Base-by-base conservation (phyloP, 345 rosid species). In the Hibiscus syriacus region DNA sequence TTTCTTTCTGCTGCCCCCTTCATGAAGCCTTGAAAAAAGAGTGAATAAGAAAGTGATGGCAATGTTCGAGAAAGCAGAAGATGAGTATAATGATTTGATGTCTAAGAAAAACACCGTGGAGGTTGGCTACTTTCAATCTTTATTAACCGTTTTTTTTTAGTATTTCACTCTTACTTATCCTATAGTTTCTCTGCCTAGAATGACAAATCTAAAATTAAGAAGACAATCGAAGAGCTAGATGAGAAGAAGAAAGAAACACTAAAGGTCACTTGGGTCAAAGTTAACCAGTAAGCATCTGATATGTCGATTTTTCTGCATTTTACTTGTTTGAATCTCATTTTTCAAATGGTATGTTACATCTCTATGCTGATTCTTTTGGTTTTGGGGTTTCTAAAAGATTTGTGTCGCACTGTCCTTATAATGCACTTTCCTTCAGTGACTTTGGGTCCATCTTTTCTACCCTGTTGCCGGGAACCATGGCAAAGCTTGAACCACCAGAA, bases 1-100 rank as follows among this genome's bases (percentile, higher is more conserved):
- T 57, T 26, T 66, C 45, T 3, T 22, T 23, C 10, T 53, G 29
- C 5, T 4, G 22, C n/a, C 23, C 67, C 66, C 36, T 27, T 8
- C 20, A 43, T 77, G 72, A 80, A 90, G 98, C 50, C 90, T 88
- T 6, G 98, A 90, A 76, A 94, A 89, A 77, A 86, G 98, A 80
- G 98, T 94, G 59, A 91, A 94, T 80, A 94, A 94, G 88, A 94
- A 91, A 78, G 99, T 91, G 39, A 94, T 91, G 96, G 86, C 93
- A 0, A 91, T 94, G 98, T 94, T 94, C 59, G 99, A 94, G 84
- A 94, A 94, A 78, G 99, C 99, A 62, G 99, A 94, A 70, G 99
- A 92, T 77, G 98, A 92, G 70, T 90, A 88, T 75, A 86, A 84
- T 76, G 93, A 87, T 70, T 79, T 92, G 79, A 82, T 85, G 70